Conservation (phyloP, 2,329 filamentous ascomycete genomes). For the Penicillium sp. region DNA sequence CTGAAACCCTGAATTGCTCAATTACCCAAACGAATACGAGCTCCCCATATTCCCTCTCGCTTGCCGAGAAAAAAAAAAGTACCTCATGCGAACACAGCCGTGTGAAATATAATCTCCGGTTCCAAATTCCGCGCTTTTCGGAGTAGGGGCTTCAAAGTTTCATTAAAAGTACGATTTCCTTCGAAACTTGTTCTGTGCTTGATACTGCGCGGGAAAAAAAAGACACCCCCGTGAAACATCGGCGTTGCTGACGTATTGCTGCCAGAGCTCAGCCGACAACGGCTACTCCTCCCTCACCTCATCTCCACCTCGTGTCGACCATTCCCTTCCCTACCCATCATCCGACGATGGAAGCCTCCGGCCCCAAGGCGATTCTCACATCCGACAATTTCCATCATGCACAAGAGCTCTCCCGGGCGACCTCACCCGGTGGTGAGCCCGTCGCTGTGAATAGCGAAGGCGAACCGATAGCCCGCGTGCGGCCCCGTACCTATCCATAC, state of each 20-base stretch:
- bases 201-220: background rate
- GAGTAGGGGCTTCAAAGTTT: constrained; percentile 19
- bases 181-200: background rate
- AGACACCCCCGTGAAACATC: background rate
- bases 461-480: constrained; percentile 64
- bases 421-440: constrained; percentile 67
- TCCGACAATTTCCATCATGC: constrained; percentile 42
- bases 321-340: constrained; percentile 16
- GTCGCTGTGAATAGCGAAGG: constrained; percentile 52
- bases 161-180: constrained; percentile 17
- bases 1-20: background rate
- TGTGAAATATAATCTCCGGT: constrained; percentile 25
- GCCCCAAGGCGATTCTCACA: constrained; percentile 35
- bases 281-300: constrained; percentile 20
- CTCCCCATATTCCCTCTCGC: constrained; percentile 5
- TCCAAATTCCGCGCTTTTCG: constrained; percentile 19
- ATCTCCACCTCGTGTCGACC: constrained; percentile 22
- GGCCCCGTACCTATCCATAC: constrained; percentile 89
- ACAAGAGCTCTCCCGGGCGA: constrained; percentile 78
- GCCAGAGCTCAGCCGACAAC: constrained; percentile 28
- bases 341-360: constrained; percentile 38
- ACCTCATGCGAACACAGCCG: constrained; percentile 30
- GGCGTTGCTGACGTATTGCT: constrained; percentile 25
- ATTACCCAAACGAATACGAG: background rate
- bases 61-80: constrained; percentile 6